Evolutionary conservation across 257 asterid genomes (phyloP).

Genomic region (Thymus mandschuricus): DNA sequence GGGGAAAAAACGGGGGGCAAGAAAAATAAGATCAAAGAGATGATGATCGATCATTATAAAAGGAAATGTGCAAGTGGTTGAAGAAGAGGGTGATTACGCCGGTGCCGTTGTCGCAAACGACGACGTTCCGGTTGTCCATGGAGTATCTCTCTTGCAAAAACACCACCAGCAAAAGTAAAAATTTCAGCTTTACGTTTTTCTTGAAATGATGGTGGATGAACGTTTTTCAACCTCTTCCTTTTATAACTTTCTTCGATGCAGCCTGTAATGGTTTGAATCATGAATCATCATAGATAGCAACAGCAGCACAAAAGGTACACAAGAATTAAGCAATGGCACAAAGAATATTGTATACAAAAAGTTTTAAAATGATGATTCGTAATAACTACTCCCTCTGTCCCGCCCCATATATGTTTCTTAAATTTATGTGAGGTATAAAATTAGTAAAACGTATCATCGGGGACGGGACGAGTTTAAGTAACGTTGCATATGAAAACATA

Average conservation of each 20-base stretch:
- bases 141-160: constrained; percentile 22
- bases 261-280: constrained; percentile 45
- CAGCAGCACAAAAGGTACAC: background rate
- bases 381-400: background rate
- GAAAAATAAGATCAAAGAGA: constrained; percentile 25
- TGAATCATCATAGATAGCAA: background rate
- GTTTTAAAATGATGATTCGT: background rate
- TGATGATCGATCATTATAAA: constrained; percentile 19
- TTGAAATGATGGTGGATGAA: background rate
- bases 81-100: constrained; percentile 54
- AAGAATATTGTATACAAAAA: background rate
- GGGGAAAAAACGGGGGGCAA: background rate
- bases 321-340: background rate
- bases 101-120: constrained; percentile 96
- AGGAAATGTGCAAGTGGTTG: constrained; percentile 7
- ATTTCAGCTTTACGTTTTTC: background rate
- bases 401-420: too few species aligned
- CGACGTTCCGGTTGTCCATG: constrained; percentile 85
- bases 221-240: constrained; percentile 22
- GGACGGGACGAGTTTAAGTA: background rate
- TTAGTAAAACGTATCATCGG: too few species aligned
- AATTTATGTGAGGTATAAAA: too few species aligned
- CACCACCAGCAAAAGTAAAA: background rate
- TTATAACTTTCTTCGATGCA: constrained; percentile 30
- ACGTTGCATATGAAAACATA: background rate